Conservation (phyloP, 306 rosid genomes). For the Myrica gale region DNA sequence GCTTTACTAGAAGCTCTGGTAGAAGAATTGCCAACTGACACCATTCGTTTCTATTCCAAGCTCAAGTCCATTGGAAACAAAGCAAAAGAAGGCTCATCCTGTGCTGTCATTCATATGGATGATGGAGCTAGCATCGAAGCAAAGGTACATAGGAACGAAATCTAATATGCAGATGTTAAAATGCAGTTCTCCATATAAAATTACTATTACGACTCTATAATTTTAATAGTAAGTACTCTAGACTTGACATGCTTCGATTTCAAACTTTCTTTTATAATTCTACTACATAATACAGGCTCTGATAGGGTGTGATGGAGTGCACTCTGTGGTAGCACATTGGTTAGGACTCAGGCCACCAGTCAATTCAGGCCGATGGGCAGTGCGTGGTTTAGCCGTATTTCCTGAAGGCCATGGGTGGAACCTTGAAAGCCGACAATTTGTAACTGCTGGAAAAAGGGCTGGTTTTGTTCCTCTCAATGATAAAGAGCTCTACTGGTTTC, state of each 20-base stretch:
- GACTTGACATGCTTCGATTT: no score
- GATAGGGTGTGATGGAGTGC: conserved; percentile 38
- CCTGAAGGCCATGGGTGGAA: conserved; percentile 33
- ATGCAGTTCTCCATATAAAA: no score
- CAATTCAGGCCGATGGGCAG: conserved; percentile 26
- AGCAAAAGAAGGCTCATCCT: conserved; percentile 14
- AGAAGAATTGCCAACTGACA: conserved; percentile 13
- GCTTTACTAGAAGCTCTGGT: conserved; percentile 27
- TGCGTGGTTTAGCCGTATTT: conserved; percentile 27
- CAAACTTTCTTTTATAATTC: no score
- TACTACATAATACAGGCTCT: conserved; percentile 1
- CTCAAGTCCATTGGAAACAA: conserved; percentile 9
- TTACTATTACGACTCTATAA: no score
- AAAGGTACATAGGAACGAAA: conserved; percentile 10
- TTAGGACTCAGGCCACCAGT: conserved; percentile 26
- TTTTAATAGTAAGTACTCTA: no score
- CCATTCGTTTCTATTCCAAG: conserved; percentile 26
- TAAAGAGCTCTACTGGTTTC: conserved; percentile 29
- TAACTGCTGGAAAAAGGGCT: conserved; percentile 20
- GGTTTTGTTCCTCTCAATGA: conserved; percentile 30
- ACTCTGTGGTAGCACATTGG: conserved; percentile 29
- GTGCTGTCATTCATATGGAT: conserved; percentile 24
- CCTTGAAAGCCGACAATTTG: conserved; percentile 1
- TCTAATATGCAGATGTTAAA: no score
- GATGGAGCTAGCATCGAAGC: conserved; percentile 27